Evolutionary conservation across 2,329 filamentous ascomycete species (phyloP).

Genomic region (Cladobotryum protrusum): DNA sequence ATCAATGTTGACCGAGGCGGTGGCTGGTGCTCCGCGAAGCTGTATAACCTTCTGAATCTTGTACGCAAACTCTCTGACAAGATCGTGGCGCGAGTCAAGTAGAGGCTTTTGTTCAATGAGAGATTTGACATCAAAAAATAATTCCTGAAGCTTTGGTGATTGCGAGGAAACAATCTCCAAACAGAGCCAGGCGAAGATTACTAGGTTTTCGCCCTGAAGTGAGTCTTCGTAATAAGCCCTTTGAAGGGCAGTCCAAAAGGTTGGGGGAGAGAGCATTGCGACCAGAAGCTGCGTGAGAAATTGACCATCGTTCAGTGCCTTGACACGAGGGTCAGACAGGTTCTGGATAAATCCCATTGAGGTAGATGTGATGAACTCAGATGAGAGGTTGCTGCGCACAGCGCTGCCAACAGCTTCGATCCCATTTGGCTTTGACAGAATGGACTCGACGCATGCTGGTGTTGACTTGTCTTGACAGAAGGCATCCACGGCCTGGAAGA

Average conservation of each 20-base stretch:
- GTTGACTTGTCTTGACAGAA: constrained; percentile 7
- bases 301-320: constrained; percentile 8
- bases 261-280: constrained; percentile 11
- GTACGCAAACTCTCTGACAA: constrained; percentile 24
- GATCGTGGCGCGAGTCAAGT: constrained; percentile 18
- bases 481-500: constrained; percentile 13
- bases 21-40: constrained; percentile 18
- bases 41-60: constrained; percentile 34
- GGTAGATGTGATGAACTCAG: background rate
- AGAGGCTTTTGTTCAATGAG: constrained; percentile 21
- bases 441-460: constrained; percentile 9
- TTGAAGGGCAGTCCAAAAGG: constrained; percentile 11
- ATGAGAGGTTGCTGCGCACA: constrained; percentile 10
- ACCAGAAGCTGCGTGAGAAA: constrained; percentile 11
- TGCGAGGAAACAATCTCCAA: constrained; percentile 10
- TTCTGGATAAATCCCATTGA: constrained; percentile 7
- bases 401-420: constrained; percentile 7
- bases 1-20: background rate
- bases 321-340: constrained; percentile 5
- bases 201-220: background rate
- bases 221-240: background rate
- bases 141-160: background rate
- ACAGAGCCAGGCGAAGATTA: constrained; percentile 15
- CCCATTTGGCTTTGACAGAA: constrained; percentile 8
- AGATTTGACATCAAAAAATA: constrained; percentile 16